Evolutionary conservation across 1,139 yeast species (phyloP).

Genomic region (Entelexis paramagnoliae): DNA sequence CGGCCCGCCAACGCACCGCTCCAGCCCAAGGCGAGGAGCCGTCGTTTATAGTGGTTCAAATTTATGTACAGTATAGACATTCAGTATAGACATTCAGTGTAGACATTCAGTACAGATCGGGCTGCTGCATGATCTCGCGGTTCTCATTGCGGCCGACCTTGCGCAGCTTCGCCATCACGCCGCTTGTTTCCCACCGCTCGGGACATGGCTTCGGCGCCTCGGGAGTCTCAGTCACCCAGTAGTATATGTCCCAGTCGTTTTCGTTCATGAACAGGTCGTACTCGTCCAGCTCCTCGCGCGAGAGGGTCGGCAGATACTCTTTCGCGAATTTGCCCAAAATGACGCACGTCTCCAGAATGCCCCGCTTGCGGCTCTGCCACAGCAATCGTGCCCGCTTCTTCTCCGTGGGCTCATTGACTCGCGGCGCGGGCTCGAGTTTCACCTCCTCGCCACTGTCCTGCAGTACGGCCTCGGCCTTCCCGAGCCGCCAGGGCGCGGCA

Average conservation of each 20-base stretch:
- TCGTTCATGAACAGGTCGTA: constrained; percentile 81
- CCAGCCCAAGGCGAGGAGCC: too few relatives aligned
- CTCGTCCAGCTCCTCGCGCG: constrained; percentile 64
- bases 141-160: constrained; percentile 65
- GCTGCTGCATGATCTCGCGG: constrained; percentile 76
- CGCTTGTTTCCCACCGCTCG: constrained; percentile 64
- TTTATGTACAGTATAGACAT: not conserved
- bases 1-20: too few relatives aligned
- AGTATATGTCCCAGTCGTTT: constrained; percentile 96
- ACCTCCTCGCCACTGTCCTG: constrained; percentile 24
- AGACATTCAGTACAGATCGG: constrained; percentile 37
- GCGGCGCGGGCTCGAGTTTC: constrained; percentile 60
- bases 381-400: constrained; percentile 74
- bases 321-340: constrained; percentile 78
- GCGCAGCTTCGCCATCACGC: constrained; percentile 56
- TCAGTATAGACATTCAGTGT: constrained; percentile 30
- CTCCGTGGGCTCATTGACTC: constrained; percentile 65
- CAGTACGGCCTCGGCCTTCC: constrained; percentile 14
- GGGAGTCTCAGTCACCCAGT: constrained; percentile 82
- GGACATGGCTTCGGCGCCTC: constrained; percentile 76
- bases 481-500: not conserved
- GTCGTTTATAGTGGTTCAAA: too few relatives aligned
- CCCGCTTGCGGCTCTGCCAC: constrained; percentile 91
- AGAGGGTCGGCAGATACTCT: constrained; percentile 50
- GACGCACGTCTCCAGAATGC: constrained; percentile 86